phyloP scores from a whole-genome alignment of 2,329 filamentous ascomycete species.

The Xylariaceae sp. region DNA sequence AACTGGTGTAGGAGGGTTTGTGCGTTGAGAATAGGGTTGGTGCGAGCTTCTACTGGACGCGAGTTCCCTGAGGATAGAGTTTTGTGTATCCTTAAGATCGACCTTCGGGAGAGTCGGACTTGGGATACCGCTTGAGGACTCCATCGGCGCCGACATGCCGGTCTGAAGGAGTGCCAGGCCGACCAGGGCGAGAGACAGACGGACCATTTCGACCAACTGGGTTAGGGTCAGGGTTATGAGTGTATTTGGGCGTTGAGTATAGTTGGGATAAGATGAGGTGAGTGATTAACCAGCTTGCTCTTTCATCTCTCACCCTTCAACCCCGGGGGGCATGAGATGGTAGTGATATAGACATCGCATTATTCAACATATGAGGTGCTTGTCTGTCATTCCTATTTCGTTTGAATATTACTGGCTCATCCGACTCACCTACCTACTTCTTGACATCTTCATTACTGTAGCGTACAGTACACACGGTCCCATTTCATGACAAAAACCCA shows the following conservation, averaged over 20 bases:
- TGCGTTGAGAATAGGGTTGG: neutral
- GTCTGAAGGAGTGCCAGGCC: constrained; percentile 13
- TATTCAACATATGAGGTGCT: neutral
- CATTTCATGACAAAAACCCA: neutral
- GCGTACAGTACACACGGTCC: neutral
- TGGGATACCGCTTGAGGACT: neutral
- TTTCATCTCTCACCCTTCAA: neutral
- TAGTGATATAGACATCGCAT: constrained; percentile 7
- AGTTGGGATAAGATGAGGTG: constrained; percentile 1
- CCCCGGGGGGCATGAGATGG: neutral
- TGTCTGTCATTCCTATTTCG: too few species aligned
- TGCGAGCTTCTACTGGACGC: neutral
- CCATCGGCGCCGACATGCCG: constrained; percentile 9
- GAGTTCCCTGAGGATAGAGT: neutral
- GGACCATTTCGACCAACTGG: constrained; percentile 12
- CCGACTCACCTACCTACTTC: neutral
- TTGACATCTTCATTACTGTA: neutral
- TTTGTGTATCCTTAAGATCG: neutral
- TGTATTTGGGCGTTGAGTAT: neutral
- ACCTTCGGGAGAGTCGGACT: neutral
- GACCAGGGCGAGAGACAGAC: constrained; percentile 14
- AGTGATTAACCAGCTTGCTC: constrained; percentile 11
- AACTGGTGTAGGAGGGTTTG: neutral
- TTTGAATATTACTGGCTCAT: neutral
- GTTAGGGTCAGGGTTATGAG: neutral